These are phyloP conservation scores for Ulota crispa DNA, from an alignment of 225 moss, liverwort and hornwort genomes.

Conservation along the genomic window DNA sequence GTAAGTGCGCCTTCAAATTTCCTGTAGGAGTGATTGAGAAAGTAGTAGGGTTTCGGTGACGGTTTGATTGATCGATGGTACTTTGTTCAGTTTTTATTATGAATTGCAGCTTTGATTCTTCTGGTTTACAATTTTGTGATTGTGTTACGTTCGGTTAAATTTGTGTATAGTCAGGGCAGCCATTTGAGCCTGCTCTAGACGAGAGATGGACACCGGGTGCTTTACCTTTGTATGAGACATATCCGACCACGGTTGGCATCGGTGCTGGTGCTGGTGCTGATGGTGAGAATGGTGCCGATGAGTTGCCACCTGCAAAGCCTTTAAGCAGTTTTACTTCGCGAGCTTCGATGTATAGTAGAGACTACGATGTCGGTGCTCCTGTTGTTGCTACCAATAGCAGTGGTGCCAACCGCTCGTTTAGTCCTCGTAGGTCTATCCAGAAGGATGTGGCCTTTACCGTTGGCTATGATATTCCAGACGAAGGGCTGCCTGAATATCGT, in stretches of 20 bases:
- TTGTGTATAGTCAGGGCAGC: background rate
- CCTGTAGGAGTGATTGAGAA: background rate
- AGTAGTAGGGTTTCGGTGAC: background rate
- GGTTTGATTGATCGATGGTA: background rate
- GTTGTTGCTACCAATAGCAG: background rate
- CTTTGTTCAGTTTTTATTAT: background rate
- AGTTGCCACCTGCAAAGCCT: background rate
- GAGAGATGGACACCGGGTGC: background rate
- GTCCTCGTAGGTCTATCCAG: background rate
- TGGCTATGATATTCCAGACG: background rate
- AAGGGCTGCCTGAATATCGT: background rate
- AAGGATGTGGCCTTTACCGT: background rate
- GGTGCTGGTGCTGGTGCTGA: background rate
- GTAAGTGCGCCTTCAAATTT: background rate
- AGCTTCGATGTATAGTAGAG: slow-evolving; percentile 12
- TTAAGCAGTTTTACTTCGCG: slow-evolving; percentile 2
- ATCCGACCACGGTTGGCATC: background rate
- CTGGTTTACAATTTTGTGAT: background rate
- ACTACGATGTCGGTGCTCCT: background rate
- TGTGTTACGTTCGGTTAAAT: background rate
- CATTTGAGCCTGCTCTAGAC: background rate
- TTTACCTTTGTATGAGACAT: background rate
- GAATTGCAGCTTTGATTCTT: background rate
- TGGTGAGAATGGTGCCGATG: background rate
- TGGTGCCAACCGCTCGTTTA: background rate